These are phyloP conservation scores for Colletotrichum orchidophilum DNA, from an alignment of 2,329 filamentous ascomycete species.

Conservation along the genomic window DNA sequence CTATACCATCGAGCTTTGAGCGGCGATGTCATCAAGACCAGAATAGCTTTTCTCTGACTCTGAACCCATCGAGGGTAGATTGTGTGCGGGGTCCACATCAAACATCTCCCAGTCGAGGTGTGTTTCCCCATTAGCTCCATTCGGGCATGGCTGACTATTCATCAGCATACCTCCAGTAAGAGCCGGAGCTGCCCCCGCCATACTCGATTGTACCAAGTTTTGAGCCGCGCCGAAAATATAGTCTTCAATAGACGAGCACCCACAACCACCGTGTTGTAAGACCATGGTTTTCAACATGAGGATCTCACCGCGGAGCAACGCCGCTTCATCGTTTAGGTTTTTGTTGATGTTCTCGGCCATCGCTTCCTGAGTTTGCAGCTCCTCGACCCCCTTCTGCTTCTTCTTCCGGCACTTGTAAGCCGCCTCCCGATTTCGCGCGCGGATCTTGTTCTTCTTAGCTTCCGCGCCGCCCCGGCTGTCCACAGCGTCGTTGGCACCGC, in stretches of 20 bases:
- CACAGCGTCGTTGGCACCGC: background rate
- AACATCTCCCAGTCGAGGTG: conserved; percentile 22
- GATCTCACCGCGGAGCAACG: conserved; percentile 26
- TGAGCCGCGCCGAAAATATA: conserved; percentile 30
- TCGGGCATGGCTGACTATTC: background rate
- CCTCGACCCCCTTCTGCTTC: conserved; percentile 32
- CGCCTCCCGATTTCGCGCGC: conserved; percentile 32
- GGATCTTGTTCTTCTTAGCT: conserved; percentile 31
- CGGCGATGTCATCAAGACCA: conserved; percentile 1
- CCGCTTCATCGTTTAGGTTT: conserved; percentile 19
- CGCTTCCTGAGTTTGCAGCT: conserved; percentile 31
- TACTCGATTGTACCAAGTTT: conserved; percentile 19
- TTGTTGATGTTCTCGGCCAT: conserved; percentile 35
- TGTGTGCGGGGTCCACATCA: background rate
- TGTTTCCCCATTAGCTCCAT: background rate
- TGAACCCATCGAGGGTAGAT: background rate
- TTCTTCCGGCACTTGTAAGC: conserved; percentile 34
- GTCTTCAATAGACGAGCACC: conserved; percentile 29
- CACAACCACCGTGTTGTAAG: conserved; percentile 29
- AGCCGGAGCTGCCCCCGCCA: background rate
- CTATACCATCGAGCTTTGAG: conserved; percentile 14
- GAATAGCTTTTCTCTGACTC: conserved; percentile 11
- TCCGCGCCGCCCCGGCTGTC: background rate
- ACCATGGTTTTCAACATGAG: conserved; percentile 34
- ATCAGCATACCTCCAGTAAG: background rate